A percentile compares a stretch with the other conserved stretches of the same genome.
phyloP scores from a whole-genome alignment of 305 asterid species.

The Rubia tinctorum region DNA sequence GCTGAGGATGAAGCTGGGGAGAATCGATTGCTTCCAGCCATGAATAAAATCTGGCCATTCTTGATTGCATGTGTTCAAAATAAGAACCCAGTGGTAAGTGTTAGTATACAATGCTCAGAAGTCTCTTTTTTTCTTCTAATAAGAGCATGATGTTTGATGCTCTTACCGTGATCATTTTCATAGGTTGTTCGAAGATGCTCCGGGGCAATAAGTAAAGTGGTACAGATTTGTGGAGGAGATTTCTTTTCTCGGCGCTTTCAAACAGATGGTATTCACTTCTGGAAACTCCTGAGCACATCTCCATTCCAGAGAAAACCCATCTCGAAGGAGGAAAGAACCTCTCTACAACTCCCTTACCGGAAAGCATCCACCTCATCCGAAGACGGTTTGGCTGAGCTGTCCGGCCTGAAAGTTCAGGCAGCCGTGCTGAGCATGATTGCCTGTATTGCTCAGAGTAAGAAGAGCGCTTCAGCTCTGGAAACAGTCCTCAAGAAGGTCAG shows the following conservation, averaged over 20 bases:
- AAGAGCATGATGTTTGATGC: not conserved
- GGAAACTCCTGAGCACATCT: slow-evolving; percentile 76
- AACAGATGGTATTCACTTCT: slow-evolving; percentile 74
- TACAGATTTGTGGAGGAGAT: slow-evolving; percentile 87
- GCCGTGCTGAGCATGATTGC: slow-evolving; percentile 73
- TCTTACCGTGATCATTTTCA: slow-evolving; percentile 17
- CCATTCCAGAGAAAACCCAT: slow-evolving; percentile 65
- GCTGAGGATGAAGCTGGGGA: slow-evolving; percentile 75
- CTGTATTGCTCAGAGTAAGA: slow-evolving; percentile 47
- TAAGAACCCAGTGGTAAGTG: slow-evolving; percentile 76
- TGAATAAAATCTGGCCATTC: slow-evolving; percentile 94
- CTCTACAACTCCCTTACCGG: slow-evolving; percentile 76
- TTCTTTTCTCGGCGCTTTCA: slow-evolving; percentile 94
- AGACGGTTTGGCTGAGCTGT: slow-evolving; percentile 56
- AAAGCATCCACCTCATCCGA: slow-evolving; percentile 40
- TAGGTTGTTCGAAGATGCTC: slow-evolving; percentile 76
- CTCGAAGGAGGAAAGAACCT: slow-evolving; percentile 42
- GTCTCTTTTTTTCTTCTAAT: not conserved
- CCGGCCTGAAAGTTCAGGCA: slow-evolving; percentile 73
- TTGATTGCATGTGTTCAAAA: slow-evolving; percentile 73
- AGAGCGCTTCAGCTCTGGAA: slow-evolving; percentile 65
- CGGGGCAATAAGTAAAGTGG: slow-evolving; percentile 45
- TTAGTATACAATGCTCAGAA: not conserved
- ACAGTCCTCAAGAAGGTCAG: slow-evolving; percentile 68
- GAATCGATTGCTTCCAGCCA: slow-evolving; percentile 88